These are phyloP conservation scores for Diaporthe humulicola DNA, from an alignment of 2,329 filamentous ascomycete genomes.

Conservation along the genomic window DNA sequence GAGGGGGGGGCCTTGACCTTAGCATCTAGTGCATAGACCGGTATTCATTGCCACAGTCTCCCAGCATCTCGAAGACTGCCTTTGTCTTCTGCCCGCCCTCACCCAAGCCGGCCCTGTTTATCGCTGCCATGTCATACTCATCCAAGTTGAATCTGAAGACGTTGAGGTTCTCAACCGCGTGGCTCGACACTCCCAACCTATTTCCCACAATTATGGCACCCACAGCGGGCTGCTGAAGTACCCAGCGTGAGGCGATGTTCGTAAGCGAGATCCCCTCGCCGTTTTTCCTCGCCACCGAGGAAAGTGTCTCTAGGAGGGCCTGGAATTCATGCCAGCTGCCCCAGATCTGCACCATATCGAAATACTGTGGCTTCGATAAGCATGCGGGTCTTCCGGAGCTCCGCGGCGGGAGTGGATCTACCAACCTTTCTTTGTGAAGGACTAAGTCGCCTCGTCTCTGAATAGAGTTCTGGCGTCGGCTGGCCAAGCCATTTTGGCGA, in stretches of 20 bases:
- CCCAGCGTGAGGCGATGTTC: conserved; percentile 51
- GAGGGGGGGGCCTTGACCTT: not conserved
- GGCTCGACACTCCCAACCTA: conserved; percentile 47
- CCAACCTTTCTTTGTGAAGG: conserved; percentile 52
- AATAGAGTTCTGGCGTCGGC: conserved; percentile 50
- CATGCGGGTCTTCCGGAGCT: not conserved
- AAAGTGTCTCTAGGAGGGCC: conserved; percentile 45
- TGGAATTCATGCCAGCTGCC: conserved; percentile 50
- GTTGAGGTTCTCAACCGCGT: conserved; percentile 46
- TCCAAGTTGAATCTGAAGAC: conserved; percentile 46
- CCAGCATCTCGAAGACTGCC: conserved; percentile 45
- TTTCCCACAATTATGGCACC: conserved; percentile 53
- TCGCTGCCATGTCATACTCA: conserved; percentile 43
- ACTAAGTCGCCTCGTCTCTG: conserved; percentile 46
- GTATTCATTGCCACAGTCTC: conserved; percentile 52
- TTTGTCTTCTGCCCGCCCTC: conserved; percentile 37
- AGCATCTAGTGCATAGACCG: conserved; percentile 44
- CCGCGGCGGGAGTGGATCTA: not conserved
- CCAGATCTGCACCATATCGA: conserved; percentile 50
- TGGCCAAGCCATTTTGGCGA: conserved; percentile 50
- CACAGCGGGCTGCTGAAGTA: conserved; percentile 49
- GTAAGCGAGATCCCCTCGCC: conserved; percentile 44
- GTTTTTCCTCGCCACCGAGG: conserved; percentile 44
- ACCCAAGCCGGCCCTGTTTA: conserved; percentile 45
- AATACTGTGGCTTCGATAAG: conserved; percentile 40